Conservation (phyloP, 768 basidiomycete genomes). For the Pisolithus albus region DNA sequence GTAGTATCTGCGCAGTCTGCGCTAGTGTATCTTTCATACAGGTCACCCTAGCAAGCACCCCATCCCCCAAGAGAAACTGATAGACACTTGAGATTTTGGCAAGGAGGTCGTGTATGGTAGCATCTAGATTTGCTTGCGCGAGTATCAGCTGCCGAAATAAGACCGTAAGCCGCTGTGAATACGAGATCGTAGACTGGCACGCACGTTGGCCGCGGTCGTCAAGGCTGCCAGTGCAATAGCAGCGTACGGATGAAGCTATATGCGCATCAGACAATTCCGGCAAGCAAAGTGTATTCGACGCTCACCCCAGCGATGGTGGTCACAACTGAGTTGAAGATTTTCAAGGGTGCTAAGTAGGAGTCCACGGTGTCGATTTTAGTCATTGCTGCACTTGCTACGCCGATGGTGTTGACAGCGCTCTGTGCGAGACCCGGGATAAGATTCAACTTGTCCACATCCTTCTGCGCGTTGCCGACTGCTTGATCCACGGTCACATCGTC, state of each 20-base stretch:
- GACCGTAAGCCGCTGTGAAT: neutral
- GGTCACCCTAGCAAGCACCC: neutral
- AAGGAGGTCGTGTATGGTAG: slow-evolving; percentile 1
- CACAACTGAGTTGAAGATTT: neutral
- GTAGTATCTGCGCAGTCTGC: slow-evolving; percentile 1
- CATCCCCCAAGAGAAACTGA: neutral
- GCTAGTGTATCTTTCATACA: neutral
- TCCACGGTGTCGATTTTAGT: neutral
- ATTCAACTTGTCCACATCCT: neutral
- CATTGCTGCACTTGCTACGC: neutral
- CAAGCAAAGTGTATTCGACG: neutral
- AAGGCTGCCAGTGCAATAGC: neutral
- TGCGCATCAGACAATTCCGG: neutral
- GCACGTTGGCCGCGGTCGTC: slow-evolving; percentile 1
- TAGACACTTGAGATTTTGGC: slow-evolving; percentile 1
- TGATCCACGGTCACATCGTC: neutral
- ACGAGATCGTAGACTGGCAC: neutral
- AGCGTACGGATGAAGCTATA: slow-evolving; percentile 4
- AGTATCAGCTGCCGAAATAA: neutral
- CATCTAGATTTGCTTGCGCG: slow-evolving; percentile 1
- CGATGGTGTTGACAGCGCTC: neutral
- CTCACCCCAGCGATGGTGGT: neutral
- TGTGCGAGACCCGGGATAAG: neutral
- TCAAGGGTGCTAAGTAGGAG: neutral
- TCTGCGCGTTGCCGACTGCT: neutral